Evolutionary conservation across 805 yeast species (phyloP).

Genomic region (Lachancea waltii): DNA sequence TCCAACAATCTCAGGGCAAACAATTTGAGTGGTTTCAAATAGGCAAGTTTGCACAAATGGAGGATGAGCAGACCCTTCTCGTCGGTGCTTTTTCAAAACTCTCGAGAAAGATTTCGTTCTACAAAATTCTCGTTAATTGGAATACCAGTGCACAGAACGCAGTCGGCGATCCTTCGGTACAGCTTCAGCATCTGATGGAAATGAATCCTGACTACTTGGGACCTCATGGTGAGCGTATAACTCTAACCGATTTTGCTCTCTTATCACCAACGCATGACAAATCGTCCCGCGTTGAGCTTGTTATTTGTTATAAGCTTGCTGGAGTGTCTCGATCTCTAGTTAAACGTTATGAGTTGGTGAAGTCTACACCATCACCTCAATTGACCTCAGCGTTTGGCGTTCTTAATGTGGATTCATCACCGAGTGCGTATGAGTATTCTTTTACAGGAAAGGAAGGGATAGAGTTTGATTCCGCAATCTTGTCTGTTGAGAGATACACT

Average conservation of each 20-base stretch:
- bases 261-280: slow-evolving; percentile 27
- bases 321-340: slow-evolving; percentile 23
- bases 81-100: slow-evolving; percentile 26
- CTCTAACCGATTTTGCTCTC: slow-evolving; percentile 21
- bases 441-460: slow-evolving; percentile 7
- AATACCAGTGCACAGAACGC: slow-evolving; percentile 22
- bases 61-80: slow-evolving; percentile 29
- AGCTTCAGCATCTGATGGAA: slow-evolving; percentile 23
- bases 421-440: slow-evolving; percentile 6
- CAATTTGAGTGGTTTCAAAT: slow-evolving; percentile 30
- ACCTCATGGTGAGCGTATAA: slow-evolving; percentile 19
- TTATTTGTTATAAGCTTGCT: slow-evolving; percentile 19
- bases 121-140: slow-evolving; percentile 30
- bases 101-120: slow-evolving; percentile 24
- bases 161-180: slow-evolving; percentile 29
- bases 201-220: slow-evolving; percentile 20
- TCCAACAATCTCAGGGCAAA: slow-evolving; percentile 19
- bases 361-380: slow-evolving; percentile 18
- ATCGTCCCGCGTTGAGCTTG: slow-evolving; percentile 25
- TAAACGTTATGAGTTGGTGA: slow-evolving; percentile 22
- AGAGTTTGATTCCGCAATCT: background rate
- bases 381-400: slow-evolving; percentile 12
- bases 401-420: slow-evolving; percentile 12
- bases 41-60: slow-evolving; percentile 30
- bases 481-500: background rate